Conservation (phyloP, 225 moss, liverwort and hornwort genomes). For the Sphagnum contortum region DNA sequence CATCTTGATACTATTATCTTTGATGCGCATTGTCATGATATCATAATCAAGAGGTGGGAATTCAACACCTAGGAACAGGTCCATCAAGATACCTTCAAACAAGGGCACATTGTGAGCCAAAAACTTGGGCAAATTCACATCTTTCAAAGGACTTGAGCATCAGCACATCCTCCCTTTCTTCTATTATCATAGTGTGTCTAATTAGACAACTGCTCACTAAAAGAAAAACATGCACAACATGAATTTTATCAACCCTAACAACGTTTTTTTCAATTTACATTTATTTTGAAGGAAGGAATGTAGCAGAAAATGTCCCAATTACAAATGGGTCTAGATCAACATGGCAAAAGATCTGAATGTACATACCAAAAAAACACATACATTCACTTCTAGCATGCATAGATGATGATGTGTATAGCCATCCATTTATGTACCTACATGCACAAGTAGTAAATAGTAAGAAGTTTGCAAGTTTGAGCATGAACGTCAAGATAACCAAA, state of each 20-base stretch:
- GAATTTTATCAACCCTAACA: no score
- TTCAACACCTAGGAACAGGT: constrained; percentile 50
- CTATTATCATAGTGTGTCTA: constrained; percentile 71
- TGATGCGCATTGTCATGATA: constrained; percentile 36
- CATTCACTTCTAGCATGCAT: no score
- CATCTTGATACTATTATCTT: constrained; percentile 37
- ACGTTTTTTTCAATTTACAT: no score
- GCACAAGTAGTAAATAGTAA: constrained; percentile 61
- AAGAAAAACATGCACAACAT: no score
- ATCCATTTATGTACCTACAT: constrained; percentile 19
- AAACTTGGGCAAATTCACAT: constrained; percentile 62
- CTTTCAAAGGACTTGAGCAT: constrained; percentile 63
- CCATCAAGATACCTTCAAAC: constrained; percentile 65
- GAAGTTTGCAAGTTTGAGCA: constrained; percentile 55
- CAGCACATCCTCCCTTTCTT: constrained; percentile 51
- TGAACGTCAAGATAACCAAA: constrained; percentile 57
- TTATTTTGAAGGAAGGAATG: no score
- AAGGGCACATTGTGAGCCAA: constrained; percentile 60
- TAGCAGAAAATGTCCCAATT: no score
- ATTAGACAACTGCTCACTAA: constrained; percentile 60
- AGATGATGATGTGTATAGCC: no score
- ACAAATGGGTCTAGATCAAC: no score
- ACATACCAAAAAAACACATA: background rate
- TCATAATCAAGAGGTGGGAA: constrained; percentile 52
- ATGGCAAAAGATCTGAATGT: no score